A percentile compares a stretch with the other conserved stretches of the same genome.
Conservation (phyloP, 1,284 basidiomycete species). For the Leccinum subrobustum region DNA sequence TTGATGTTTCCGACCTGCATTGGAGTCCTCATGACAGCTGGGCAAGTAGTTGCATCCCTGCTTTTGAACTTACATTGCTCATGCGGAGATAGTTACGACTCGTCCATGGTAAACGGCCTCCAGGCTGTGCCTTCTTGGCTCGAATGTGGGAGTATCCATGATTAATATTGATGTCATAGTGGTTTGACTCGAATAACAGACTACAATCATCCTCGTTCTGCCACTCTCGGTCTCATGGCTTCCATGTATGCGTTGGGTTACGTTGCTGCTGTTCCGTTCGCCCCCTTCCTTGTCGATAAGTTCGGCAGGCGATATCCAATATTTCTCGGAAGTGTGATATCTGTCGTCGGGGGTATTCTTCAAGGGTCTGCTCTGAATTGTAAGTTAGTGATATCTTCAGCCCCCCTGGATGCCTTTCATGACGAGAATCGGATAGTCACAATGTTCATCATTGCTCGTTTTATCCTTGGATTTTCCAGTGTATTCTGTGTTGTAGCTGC, state of each 20-base stretch:
- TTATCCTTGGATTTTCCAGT: not conserved
- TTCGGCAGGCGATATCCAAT: not conserved
- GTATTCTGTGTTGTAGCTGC: not conserved
- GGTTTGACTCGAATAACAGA: not conserved
- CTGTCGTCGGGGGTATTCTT: not conserved
- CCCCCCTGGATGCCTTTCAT: not conserved
- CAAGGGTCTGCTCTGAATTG: not conserved
- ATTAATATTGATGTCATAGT: too few species aligned
- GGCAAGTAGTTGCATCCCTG: too few species aligned
- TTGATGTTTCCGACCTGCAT: conserved; percentile 57
- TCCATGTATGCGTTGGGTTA: not conserved
- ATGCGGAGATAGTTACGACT: too few species aligned
- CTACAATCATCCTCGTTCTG: not conserved
- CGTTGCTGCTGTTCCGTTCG: not conserved
- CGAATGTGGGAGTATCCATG: too few species aligned
- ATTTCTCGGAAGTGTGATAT: not conserved
- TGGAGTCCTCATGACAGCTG: conserved; percentile 61
- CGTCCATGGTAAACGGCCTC: not conserved
- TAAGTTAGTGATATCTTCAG: not conserved
- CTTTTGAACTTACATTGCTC: too few species aligned
- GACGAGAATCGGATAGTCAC: not conserved
- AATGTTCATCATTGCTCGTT: not conserved
- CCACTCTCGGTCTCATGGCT: not conserved
- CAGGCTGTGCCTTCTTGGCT: conserved; percentile 8
- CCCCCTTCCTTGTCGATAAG: not conserved